Evolutionary conservation across 2,329 filamentous ascomycete species (phyloP).

Genomic region (Malbranchea zuffiana): DNA sequence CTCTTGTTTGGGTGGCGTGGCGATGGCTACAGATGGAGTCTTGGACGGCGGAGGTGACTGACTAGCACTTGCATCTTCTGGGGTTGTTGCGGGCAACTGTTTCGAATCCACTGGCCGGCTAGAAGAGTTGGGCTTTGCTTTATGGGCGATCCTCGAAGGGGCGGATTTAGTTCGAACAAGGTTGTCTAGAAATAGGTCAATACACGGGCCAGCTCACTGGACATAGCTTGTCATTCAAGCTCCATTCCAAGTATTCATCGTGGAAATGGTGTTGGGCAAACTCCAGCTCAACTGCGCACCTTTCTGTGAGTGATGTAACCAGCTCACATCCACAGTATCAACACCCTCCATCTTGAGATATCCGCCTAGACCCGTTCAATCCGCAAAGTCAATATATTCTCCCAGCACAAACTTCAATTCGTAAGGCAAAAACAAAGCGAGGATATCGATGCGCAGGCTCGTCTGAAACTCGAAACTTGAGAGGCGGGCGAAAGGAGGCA

Average conservation of each 20-base stretch:
- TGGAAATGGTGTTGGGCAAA: not conserved
- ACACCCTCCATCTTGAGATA: conserved; percentile 71
- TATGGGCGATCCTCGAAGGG: conserved; percentile 17
- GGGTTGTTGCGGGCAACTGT: not conserved
- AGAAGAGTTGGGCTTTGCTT: not conserved
- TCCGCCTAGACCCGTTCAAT: too few species aligned
- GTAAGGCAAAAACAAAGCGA: too few species aligned
- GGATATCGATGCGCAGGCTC: too few species aligned
- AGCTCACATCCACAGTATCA: conserved; percentile 76
- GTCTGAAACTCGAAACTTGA: too few species aligned
- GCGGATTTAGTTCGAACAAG: conserved; percentile 29
- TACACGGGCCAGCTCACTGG: not conserved
- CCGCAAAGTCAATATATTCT: too few species aligned
- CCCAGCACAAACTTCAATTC: too few species aligned
- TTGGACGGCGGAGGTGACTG: not conserved
- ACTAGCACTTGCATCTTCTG: not conserved
- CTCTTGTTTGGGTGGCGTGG: conserved; percentile 7
- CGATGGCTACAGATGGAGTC: not conserved
- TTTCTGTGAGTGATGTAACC: conserved; percentile 78
- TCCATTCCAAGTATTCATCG: not conserved
- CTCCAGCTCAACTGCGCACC: conserved; percentile 43
- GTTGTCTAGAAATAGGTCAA: conserved; percentile 19
- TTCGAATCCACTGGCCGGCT: not conserved
- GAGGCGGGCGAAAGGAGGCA: too few species aligned
- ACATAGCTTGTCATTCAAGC: too few species aligned